Conservation (phyloP, 2,329 filamentous ascomycete genomes). For the Coniochaeta hoffmannii region DNA sequence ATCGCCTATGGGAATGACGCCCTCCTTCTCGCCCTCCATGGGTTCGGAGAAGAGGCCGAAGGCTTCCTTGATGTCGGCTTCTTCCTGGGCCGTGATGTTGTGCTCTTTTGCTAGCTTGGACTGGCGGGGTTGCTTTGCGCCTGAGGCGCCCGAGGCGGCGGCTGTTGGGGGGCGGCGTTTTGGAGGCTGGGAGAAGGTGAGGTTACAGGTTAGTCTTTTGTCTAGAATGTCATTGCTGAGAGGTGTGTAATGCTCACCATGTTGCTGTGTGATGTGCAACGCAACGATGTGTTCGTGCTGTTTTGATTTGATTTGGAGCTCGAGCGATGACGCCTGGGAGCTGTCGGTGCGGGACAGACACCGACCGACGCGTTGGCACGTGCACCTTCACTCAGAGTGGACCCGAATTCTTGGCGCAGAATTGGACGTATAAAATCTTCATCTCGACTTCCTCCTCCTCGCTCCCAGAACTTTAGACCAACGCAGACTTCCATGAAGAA, state of each 20-base stretch:
- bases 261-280: not conserved
- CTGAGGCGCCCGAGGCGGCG: slow-evolving; percentile 7
- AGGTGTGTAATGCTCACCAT: not conserved
- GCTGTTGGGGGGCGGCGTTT: slow-evolving; percentile 38
- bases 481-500: not conserved
- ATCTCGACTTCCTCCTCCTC: not conserved
- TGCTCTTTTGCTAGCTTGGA: slow-evolving; percentile 92
- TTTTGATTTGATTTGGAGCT: not conserved
- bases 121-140: slow-evolving; percentile 43
- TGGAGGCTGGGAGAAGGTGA: slow-evolving; percentile 34
- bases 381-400: not conserved
- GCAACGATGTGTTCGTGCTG: not conserved
- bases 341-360: not conserved
- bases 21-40: slow-evolving; percentile 63
- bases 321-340: not conserved
- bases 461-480: not conserved
- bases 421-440: not conserved
- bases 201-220: not conserved
- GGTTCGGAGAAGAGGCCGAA: slow-evolving; percentile 75
- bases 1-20: slow-evolving; percentile 60
- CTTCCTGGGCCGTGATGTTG: slow-evolving; percentile 75
- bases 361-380: not conserved
- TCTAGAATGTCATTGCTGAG: not conserved
- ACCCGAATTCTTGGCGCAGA: not conserved
- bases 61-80: slow-evolving; percentile 84